Evolutionary conservation across 139 green algal species (phyloP).

Genomic region (Picochlorum sp.): DNA sequence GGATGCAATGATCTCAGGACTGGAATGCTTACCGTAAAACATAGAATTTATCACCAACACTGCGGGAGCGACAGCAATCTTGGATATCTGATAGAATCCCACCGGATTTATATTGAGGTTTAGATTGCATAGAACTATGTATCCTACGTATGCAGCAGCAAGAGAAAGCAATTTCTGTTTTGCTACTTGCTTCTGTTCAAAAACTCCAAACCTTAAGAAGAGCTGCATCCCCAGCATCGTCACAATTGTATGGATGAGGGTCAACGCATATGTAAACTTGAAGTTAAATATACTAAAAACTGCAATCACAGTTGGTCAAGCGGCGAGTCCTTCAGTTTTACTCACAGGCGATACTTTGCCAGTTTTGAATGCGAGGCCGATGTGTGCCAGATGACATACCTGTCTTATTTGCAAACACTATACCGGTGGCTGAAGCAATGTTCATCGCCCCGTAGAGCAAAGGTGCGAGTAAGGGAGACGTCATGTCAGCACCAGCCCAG

Average conservation of each 20-base stretch:
- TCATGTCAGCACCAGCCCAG: neutral
- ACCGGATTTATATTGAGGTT: slow-evolving; percentile 82
- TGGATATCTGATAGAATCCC: slow-evolving; percentile 83
- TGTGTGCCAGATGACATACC: slow-evolving; percentile 5
- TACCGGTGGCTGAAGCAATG: slow-evolving; percentile 37
- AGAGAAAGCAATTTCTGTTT: slow-evolving; percentile 45
- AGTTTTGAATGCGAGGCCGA: neutral
- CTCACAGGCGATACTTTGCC: neutral
- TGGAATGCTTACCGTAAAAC: slow-evolving; percentile 43
- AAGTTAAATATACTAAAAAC: slow-evolving; percentile 63
- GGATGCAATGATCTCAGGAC: slow-evolving; percentile 34
- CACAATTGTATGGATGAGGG: slow-evolving; percentile 72
- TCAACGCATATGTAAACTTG: slow-evolving; percentile 69
- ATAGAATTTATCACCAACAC: slow-evolving; percentile 67
- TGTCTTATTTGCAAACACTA: slow-evolving; percentile 87
- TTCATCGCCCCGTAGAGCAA: slow-evolving; percentile 55
- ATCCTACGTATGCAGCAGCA: slow-evolving; percentile 71
- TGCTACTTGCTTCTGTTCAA: slow-evolving; percentile 48
- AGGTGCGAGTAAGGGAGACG: slow-evolving; percentile 10
- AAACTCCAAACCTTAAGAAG: slow-evolving; percentile 35
- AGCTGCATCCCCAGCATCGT: slow-evolving; percentile 52
- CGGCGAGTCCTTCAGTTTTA: neutral
- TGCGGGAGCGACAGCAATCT: slow-evolving; percentile 79
- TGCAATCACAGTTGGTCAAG: slow-evolving; percentile 3
- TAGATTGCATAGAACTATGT: slow-evolving; percentile 83